phyloP scores from a whole-genome alignment of 306 rosid species.

The Myrica gale region DNA sequence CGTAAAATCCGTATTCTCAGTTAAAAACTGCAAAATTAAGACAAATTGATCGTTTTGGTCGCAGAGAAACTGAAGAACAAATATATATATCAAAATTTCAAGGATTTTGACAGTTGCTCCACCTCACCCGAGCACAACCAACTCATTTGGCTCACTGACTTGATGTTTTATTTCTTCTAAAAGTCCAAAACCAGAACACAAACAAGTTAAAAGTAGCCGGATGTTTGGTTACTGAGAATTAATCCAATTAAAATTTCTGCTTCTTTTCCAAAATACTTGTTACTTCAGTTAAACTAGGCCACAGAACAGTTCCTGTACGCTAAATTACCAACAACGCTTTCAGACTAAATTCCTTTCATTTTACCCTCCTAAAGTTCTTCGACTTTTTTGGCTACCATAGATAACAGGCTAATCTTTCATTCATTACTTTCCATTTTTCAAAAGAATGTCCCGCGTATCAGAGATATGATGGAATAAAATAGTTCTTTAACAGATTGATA shows the following conservation, averaged over 20 bases:
- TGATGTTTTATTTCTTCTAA: neutral
- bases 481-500: too few relatives aligned
- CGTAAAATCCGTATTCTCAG: constrained; percentile 78
- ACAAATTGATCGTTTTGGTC: neutral
- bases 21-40: constrained; percentile 61
- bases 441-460: too few relatives aligned
- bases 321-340: neutral
- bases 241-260: neutral
- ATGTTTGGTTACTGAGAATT: neutral
- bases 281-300: neutral
- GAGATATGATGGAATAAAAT: too few relatives aligned
- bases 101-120: neutral
- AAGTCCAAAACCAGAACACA: neutral
- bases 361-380: neutral
- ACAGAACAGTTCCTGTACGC: neutral
- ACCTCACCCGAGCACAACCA: neutral
- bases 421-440: too few relatives aligned
- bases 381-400: too few relatives aligned
- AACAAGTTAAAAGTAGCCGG: neutral
- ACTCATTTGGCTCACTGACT: neutral
- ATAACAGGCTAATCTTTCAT: too few relatives aligned
- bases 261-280: neutral
- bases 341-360: too few relatives aligned
- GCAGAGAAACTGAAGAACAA: neutral
- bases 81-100: neutral